These are phyloP conservation scores for Podosphaera xanthii DNA, from an alignment of 2,329 filamentous ascomycete genomes.

Conservation along the genomic window DNA sequence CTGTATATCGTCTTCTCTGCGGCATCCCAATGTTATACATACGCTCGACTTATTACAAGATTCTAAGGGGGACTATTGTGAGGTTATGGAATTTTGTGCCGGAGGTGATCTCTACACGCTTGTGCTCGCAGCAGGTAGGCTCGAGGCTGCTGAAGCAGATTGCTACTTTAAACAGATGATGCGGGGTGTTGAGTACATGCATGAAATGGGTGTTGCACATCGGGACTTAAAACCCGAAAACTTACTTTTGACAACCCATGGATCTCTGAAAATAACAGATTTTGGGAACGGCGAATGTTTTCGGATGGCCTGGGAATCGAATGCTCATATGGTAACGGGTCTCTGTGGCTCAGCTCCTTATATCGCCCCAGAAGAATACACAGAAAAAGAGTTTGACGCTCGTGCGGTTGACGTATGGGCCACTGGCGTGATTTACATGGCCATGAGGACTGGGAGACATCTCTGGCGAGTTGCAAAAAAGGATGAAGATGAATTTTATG, in stretches of 20 bases:
- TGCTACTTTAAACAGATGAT: conserved; percentile 99
- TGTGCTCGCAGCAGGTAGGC: conserved; percentile 71
- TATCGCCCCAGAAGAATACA: conserved; percentile 91
- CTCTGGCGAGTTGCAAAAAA: conserved; percentile 93
- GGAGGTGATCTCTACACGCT: conserved; percentile 90
- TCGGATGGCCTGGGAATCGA: conserved; percentile 97
- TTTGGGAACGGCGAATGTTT: conserved; percentile 99
- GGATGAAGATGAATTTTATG: conserved; percentile 94
- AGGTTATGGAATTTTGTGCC: conserved; percentile 98
- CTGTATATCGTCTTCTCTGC: conserved; percentile 89
- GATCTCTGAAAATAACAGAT: conserved; percentile 89
- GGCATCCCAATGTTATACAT: conserved; percentile 94
- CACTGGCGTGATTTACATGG: conserved; percentile 98
- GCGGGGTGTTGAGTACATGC: conserved; percentile 96
- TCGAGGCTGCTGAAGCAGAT: conserved; percentile 81
- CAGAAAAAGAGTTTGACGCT: conserved; percentile 87
- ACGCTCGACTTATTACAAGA: conserved; percentile 90
- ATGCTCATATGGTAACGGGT: conserved; percentile 93
- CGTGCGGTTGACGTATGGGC: conserved; percentile 97
- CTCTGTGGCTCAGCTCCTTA: conserved; percentile 93
- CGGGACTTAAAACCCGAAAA: conserved; percentile 95
- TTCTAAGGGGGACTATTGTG: conserved; percentile 90
- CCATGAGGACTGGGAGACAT: conserved; percentile 89
- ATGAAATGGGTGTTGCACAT: conserved; percentile 97
- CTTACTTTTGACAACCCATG: conserved; percentile 74